Conservation (phyloP, 1,284 basidiomycete species). For the Cryptococcus neoformans region DNA sequence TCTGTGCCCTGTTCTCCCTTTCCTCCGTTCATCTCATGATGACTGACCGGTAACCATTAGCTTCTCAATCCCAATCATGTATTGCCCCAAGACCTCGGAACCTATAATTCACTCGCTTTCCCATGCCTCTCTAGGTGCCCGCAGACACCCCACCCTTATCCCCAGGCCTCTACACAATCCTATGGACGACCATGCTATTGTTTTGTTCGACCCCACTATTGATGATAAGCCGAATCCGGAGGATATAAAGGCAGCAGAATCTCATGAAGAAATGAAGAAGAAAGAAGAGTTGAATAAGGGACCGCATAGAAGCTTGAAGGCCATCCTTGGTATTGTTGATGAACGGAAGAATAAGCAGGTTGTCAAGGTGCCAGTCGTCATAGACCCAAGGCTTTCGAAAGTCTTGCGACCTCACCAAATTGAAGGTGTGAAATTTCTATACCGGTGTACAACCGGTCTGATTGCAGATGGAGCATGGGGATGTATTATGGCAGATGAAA, state of each 20-base stretch:
- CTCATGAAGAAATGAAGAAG: constrained; percentile 64
- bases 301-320: constrained; percentile 87
- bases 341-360: constrained; percentile 60
- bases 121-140: constrained; percentile 77
- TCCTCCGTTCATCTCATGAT: neutral
- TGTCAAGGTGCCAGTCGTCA: constrained; percentile 92
- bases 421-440: constrained; percentile 98
- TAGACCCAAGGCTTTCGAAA: constrained; percentile 83
- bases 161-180: constrained; percentile 94
- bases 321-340: constrained; percentile 69
- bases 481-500: constrained; percentile 99
- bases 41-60: constrained; percentile 34
- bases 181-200: constrained; percentile 96
- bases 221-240: constrained; percentile 87
- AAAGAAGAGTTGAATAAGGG: constrained; percentile 61
- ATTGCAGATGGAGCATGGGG: constrained; percentile 88
- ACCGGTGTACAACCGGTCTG: constrained; percentile 92
- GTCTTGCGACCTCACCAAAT: constrained; percentile 95
- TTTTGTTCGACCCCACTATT: constrained; percentile 94
- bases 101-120: constrained; percentile 63
- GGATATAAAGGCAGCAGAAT: constrained; percentile 34
- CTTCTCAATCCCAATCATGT: constrained; percentile 88
- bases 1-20: constrained; percentile 36
- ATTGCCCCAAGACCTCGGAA: constrained; percentile 66
- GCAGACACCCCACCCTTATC: constrained; percentile 75